Conservation (phyloP, 2,329 filamentous ascomycete species). For the Scedosporium apiospermum region DNA sequence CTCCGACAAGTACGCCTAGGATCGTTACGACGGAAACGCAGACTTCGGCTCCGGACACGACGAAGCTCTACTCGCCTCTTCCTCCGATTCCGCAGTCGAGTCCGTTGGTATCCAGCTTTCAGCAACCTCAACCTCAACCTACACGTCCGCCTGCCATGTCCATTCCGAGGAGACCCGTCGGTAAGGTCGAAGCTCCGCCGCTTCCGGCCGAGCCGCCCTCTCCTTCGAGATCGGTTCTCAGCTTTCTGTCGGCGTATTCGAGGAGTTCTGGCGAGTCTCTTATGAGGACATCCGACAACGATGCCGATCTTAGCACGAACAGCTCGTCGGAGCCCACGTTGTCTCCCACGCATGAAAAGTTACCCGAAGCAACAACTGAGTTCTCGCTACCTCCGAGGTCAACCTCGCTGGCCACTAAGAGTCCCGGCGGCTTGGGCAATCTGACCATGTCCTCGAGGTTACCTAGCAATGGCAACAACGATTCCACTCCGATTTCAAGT, state of each 20-base stretch:
- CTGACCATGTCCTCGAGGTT: neutral
- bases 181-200: constrained; percentile 10
- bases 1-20: neutral
- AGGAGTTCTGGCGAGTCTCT: constrained; percentile 34
- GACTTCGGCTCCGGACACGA: constrained; percentile 11
- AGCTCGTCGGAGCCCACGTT: constrained; percentile 12
- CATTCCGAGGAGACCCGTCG: constrained; percentile 27
- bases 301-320: constrained; percentile 15
- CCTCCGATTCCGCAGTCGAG: constrained; percentile 16
- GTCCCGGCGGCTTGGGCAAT: constrained; percentile 6
- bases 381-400: neutral
- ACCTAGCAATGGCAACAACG: neutral
- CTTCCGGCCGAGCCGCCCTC: constrained; percentile 19
- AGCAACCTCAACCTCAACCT: constrained; percentile 9
- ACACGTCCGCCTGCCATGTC: constrained; percentile 18
- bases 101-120: constrained; percentile 9
- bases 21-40: constrained; percentile 11
- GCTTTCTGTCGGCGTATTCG: constrained; percentile 46
- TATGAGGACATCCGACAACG: constrained; percentile 30
- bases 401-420: constrained; percentile 6
- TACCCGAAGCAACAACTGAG: neutral
- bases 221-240: constrained; percentile 41
- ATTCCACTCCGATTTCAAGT: constrained; percentile 2
- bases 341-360: constrained; percentile 1
- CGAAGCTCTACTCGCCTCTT: constrained; percentile 10